Conservation (phyloP, 768 basidiomycete species). For the Hygrophoropsis aurantiaca region DNA sequence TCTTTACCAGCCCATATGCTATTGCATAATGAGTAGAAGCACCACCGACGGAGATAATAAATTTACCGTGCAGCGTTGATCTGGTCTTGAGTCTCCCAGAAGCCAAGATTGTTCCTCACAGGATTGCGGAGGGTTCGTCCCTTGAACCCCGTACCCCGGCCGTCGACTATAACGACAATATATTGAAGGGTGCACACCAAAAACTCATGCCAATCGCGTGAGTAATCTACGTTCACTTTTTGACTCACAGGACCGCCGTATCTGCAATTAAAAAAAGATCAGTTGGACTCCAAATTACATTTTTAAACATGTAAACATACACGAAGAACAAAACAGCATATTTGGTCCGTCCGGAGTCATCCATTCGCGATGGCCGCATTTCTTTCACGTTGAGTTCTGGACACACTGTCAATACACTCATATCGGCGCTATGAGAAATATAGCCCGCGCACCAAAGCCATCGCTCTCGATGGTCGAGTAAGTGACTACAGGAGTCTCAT, state of each 20-base stretch:
- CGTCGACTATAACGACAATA: constrained; percentile 86
- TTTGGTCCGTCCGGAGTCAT: constrained; percentile 91
- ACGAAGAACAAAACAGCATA: constrained; percentile 93
- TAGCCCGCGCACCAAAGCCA: constrained; percentile 63
- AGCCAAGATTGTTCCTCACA: constrained; percentile 86
- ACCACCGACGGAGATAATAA: constrained; percentile 9
- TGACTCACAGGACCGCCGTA: constrained; percentile 94
- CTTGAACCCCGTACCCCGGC: constrained; percentile 90
- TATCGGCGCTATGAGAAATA: neutral
- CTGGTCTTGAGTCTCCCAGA: constrained; percentile 88
- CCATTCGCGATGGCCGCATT: constrained; percentile 89
- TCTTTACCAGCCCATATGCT: constrained; percentile 83
- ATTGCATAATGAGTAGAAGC: constrained; percentile 1
- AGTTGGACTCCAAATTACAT: neutral
- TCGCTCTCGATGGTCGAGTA: constrained; percentile 77
- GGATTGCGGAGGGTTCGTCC: constrained; percentile 83
- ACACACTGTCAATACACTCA: neutral
- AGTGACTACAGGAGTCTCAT: constrained; percentile 67
- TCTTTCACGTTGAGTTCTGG: constrained; percentile 89
- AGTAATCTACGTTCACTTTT: constrained; percentile 63
- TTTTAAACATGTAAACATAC: constrained; percentile 36
- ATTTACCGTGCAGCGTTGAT: constrained; percentile 81
- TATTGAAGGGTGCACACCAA: constrained; percentile 80
- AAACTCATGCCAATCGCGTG: constrained; percentile 85
- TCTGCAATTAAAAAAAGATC: constrained; percentile 33